phyloP scores from a whole-genome alignment of 1,284 basidiomycete genomes.

The Melampsora americana region DNA sequence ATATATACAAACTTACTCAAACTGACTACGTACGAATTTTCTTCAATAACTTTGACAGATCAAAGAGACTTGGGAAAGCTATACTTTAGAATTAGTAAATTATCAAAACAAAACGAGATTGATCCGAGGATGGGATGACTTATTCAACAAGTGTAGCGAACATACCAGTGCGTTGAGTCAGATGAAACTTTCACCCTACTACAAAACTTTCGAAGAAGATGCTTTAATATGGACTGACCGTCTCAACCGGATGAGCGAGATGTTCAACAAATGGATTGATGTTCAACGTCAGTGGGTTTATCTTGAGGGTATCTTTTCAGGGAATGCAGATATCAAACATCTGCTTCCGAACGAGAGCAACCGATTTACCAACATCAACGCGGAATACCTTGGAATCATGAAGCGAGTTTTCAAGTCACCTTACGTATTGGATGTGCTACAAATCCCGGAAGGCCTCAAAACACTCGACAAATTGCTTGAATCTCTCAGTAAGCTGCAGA shows the following conservation, averaged over 20 bases:
- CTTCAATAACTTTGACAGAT: slow-evolving; percentile 62
- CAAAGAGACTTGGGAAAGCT: slow-evolving; percentile 93
- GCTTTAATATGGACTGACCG: slow-evolving; percentile 60
- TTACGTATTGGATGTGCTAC: slow-evolving; percentile 93
- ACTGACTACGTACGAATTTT: too few species aligned
- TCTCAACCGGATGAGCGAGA: slow-evolving; percentile 85
- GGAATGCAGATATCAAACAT: slow-evolving; percentile 96
- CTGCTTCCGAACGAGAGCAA: slow-evolving; percentile 93
- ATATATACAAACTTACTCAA: too few species aligned
- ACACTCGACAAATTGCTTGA: slow-evolving; percentile 94
- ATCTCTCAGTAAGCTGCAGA: slow-evolving; percentile 95
- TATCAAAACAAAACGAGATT: slow-evolving; percentile 96
- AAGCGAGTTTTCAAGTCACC: slow-evolving; percentile 99
- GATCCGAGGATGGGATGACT: slow-evolving; percentile 94
- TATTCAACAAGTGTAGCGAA: slow-evolving; percentile 93
- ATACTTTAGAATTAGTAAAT: slow-evolving; percentile 91
- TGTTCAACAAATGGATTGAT: slow-evolving; percentile 99
- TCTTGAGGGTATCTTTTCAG: slow-evolving; percentile 97
- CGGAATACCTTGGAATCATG: slow-evolving; percentile 97
- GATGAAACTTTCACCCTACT: slow-evolving; percentile 96
- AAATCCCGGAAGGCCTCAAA: slow-evolving; percentile 93
- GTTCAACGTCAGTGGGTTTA: slow-evolving; percentile 99
- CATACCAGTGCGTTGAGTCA: slow-evolving; percentile 92
- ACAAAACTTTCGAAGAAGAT: slow-evolving; percentile 64
- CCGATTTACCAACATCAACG: slow-evolving; percentile 97